These are phyloP conservation scores for Hericium erinaceus DNA, from an alignment of 768 basidiomycete genomes.

Conservation along the genomic window DNA sequence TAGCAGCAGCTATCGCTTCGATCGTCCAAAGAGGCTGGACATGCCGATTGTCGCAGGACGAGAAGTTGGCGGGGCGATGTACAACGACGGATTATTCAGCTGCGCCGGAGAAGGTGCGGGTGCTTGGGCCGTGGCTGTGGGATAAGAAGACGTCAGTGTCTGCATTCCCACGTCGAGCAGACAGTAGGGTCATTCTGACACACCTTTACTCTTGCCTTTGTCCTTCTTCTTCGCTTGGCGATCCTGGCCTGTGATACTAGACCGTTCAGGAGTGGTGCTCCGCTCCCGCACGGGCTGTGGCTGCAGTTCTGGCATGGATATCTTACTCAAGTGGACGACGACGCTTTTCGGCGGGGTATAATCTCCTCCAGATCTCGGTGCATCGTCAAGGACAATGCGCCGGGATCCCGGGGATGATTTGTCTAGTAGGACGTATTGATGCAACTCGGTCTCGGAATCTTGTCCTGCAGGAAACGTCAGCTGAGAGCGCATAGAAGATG, in stretches of 20 bases:
- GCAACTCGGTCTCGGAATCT: slow-evolving; percentile 36
- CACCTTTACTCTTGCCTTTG: slow-evolving; percentile 26
- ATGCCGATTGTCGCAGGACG: not conserved
- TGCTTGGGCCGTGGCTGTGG: not conserved
- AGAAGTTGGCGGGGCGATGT: slow-evolving; percentile 26
- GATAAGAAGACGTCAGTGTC: too few relatives aligned
- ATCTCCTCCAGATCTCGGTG: slow-evolving; percentile 24
- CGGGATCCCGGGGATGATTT: slow-evolving; percentile 32
- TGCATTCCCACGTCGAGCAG: too few relatives aligned
- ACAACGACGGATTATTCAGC: slow-evolving; percentile 31
- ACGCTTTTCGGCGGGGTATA: slow-evolving; percentile 65
- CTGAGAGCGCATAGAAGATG: not conserved
- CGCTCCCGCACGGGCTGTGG: slow-evolving; percentile 26
- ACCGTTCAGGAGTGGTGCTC: not conserved
- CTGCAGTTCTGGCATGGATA: slow-evolving; percentile 75
- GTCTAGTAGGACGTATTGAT: slow-evolving; percentile 75
- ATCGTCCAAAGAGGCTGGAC: not conserved
- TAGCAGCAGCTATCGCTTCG: not conserved
- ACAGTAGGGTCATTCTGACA: too few relatives aligned
- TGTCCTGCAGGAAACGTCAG: slow-evolving; percentile 1
- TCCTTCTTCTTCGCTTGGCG: slow-evolving; percentile 22
- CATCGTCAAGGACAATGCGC: slow-evolving; percentile 56
- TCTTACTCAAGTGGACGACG: slow-evolving; percentile 74
- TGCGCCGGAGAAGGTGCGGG: slow-evolving; percentile 36
- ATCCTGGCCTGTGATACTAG: slow-evolving; percentile 1